phyloP scores from a whole-genome alignment of 805 yeast species.

The Tetrapisispora iriomotensis region DNA sequence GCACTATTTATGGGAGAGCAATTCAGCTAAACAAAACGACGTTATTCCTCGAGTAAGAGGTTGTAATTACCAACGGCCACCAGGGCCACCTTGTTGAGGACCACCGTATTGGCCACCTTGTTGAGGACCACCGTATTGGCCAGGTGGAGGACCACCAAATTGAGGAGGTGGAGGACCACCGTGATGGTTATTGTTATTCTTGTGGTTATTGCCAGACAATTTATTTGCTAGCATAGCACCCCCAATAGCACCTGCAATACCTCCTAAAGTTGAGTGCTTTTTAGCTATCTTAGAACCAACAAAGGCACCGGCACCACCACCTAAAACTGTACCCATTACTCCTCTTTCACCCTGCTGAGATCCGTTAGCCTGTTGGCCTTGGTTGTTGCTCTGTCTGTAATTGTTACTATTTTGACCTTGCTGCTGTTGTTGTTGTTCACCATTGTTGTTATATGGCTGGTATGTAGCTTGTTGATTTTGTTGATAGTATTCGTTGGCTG shows the following conservation, averaged over 20 bases:
- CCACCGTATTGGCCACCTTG: slow-evolving; percentile 2
- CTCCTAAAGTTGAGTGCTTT: slow-evolving; percentile 31
- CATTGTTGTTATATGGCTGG: slow-evolving; percentile 16
- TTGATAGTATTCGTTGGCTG: slow-evolving; percentile 47
- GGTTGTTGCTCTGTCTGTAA: slow-evolving; percentile 1
- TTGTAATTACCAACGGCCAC: no score
- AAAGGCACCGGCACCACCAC: slow-evolving; percentile 46
- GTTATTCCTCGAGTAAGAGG: no score
- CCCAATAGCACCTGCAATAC: slow-evolving; percentile 43
- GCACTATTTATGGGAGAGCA: no score
- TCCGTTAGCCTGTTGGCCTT: slow-evolving; percentile 23
- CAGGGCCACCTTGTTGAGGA: slow-evolving; percentile 11
- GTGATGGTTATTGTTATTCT: slow-evolving; percentile 1
- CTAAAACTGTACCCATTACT: slow-evolving; percentile 25
- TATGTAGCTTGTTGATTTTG: slow-evolving; percentile 35
- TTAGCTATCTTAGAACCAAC: slow-evolving; percentile 36
- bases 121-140: slow-evolving; percentile 6
- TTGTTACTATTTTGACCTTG: slow-evolving; percentile 19
- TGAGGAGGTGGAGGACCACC: slow-evolving; percentile 8
- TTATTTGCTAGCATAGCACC: slow-evolving; percentile 50
- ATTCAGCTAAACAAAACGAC: no score
- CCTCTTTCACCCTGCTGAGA: slow-evolving; percentile 8
- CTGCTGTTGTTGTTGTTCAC: slow-evolving; percentile 12
- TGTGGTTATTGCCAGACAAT: slow-evolving; percentile 6
- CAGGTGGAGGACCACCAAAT: slow-evolving; percentile 9